These are phyloP conservation scores for Lobosporangium transversale DNA, from an alignment of 192 early-diverging fungal species.

Conservation along the genomic window DNA sequence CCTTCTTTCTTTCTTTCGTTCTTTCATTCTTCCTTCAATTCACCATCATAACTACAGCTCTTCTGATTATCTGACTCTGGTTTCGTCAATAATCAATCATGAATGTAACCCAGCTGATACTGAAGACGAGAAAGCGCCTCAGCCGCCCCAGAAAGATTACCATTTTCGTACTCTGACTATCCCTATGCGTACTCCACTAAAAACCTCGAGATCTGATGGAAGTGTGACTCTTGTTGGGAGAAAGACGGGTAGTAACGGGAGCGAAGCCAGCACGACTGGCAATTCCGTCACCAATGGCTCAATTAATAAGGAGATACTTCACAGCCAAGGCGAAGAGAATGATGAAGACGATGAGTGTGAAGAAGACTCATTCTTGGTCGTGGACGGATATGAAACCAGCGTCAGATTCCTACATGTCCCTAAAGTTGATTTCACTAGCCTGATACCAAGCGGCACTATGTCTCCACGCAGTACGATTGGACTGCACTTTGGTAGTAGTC, in stretches of 20 bases:
- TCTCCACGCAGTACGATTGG: constrained; percentile 39
- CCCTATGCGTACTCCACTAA: constrained; percentile 2
- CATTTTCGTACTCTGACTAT: neutral
- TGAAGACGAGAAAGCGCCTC: constrained; percentile 18
- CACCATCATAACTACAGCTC: too few relatives aligned
- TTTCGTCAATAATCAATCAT: constrained; percentile 35
- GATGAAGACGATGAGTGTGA: constrained; percentile 32
- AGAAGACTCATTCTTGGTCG: constrained; percentile 37
- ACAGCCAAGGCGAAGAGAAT: neutral
- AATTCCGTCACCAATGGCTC: constrained; percentile 2
- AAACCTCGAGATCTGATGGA: constrained; percentile 26
- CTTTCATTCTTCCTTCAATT: too few relatives aligned
- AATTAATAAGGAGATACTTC: neutral
- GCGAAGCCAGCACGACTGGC: constrained; percentile 27
- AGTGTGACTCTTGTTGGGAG: constrained; percentile 26
- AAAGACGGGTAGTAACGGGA: constrained; percentile 34
- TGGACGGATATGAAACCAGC: constrained; percentile 45
- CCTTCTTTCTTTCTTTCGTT: too few relatives aligned
- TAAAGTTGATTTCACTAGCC: constrained; percentile 37
- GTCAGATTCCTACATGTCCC: constrained; percentile 28
- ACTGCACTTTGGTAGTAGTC: constrained; percentile 20
- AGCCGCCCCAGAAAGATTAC: constrained; percentile 32
- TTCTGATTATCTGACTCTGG: constrained; percentile 54
- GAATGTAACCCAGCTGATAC: neutral
- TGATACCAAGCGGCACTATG: constrained; percentile 33